phyloP scores from a whole-genome alignment of 2,329 filamentous ascomycete genomes.

The Aspergillus novoparasiticus region DNA sequence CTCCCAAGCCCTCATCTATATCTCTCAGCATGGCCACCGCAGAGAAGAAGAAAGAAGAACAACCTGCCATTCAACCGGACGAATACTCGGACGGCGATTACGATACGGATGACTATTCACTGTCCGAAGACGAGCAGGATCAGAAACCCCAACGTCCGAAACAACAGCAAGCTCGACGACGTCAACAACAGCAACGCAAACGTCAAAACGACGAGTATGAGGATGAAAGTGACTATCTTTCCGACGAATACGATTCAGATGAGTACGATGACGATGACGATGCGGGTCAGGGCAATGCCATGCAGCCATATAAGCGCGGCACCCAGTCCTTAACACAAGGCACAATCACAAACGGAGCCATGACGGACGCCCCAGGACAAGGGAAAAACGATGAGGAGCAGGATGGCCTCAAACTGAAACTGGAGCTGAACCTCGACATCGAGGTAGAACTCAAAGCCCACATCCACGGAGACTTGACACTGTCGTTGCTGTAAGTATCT shows the following conservation, averaged over 20 bases:
- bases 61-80: slow-evolving; percentile 28
- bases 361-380: slow-evolving; percentile 26
- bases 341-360: slow-evolving; percentile 23
- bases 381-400: slow-evolving; percentile 34
- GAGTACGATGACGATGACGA: slow-evolving; percentile 37
- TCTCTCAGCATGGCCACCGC: slow-evolving; percentile 30
- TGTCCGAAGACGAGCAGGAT: slow-evolving; percentile 28
- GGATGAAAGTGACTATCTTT: slow-evolving; percentile 34
- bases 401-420: slow-evolving; percentile 55
- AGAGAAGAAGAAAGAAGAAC: slow-evolving; percentile 31
- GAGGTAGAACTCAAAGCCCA: slow-evolving; percentile 67
- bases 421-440: slow-evolving; percentile 65
- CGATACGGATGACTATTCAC: slow-evolving; percentile 32
- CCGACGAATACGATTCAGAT: slow-evolving; percentile 32
- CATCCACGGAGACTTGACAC: slow-evolving; percentile 65
- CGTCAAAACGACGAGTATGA: slow-evolving; percentile 32
- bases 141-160: slow-evolving; percentile 16
- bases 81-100: slow-evolving; percentile 29
- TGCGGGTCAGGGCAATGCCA: slow-evolving; percentile 29
- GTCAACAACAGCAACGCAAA: slow-evolving; percentile 25
- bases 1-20: background rate
- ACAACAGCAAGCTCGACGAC: slow-evolving; percentile 20
- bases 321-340: slow-evolving; percentile 19
- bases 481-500: slow-evolving; percentile 50
- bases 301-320: slow-evolving; percentile 29